These are phyloP conservation scores for Rhipidocladum racemiflorum DNA, from an alignment of 176 grass and related monocot species.

Conservation along the genomic window DNA sequence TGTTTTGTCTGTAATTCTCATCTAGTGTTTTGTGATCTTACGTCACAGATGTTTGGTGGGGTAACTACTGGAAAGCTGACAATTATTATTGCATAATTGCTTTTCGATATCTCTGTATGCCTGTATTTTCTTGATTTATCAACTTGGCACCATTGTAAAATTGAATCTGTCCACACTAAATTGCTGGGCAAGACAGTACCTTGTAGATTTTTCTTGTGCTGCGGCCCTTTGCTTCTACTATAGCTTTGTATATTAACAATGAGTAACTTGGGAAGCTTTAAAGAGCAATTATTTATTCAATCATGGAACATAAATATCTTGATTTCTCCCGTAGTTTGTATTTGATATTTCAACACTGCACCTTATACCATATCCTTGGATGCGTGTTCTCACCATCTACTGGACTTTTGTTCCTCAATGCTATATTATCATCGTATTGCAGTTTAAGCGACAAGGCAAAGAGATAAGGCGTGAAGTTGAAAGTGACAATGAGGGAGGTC, in stretches of 20 bases:
- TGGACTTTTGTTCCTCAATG: conserved; percentile 46
- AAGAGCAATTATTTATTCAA: conserved; percentile 1
- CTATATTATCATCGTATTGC: conserved; percentile 44
- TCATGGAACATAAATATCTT: conserved; percentile 15
- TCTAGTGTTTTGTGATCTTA: background rate
- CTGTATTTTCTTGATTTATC: background rate
- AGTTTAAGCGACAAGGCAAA: conserved; percentile 47
- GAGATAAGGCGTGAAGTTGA: conserved; percentile 28
- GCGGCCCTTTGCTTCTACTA: background rate
- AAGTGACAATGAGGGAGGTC: conserved; percentile 5
- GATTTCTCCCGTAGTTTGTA: conserved; percentile 16
- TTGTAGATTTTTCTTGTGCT: background rate
- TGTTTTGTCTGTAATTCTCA: background rate
- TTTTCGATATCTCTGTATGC: background rate
- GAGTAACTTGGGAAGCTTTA: background rate
- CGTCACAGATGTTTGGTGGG: background rate
- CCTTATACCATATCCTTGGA: conserved; percentile 18
- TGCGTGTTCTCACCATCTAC: background rate
- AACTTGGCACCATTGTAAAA: background rate
- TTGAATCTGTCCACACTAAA: background rate
- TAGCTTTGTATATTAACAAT: conserved; percentile 5
- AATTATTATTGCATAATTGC: background rate
- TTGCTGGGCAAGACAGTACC: background rate
- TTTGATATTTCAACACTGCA: conserved; percentile 1
- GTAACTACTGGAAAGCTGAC: conserved; percentile 1